Evolutionary conservation across 805 yeast genomes (phyloP), one percentile per base, ranked within the genome.

Genomic region (Wickerhamomyces queroliae): DNA sequence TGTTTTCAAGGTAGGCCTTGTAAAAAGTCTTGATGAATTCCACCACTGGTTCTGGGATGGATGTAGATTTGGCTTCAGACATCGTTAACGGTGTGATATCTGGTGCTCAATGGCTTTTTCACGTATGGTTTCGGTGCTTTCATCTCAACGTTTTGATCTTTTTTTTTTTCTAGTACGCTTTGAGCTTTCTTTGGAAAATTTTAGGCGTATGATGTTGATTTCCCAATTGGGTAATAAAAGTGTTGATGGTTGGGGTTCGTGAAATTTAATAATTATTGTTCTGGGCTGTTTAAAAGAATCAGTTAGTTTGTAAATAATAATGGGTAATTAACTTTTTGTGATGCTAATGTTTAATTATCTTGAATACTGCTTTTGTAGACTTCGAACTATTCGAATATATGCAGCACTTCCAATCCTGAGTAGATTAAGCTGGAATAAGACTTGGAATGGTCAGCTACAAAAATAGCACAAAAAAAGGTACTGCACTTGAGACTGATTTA

Each of bases 21-120:
- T 69, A 64, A 52, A 72, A 70, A 46, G 60, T 58, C 41, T 62
- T 59, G 46, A 70, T 61, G 55, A 69, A 70, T 33, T 63, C 64
- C 19, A 58, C 51, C 35, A 71, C 70, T 19, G 66, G 68, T 24
- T 68, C 72, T 6, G 76, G 76, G 39, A 71, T 55, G 20, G 50
- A 4, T n/a, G 26, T 22, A 11, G 29, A 22, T 16, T n/a, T 17
- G 13, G 31, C 4, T 23, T 40, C 40, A 32, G 37, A 16, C 43
- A 36, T 40, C 5, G 21, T 17, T 8, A 8, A 23, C 10, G 8
- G 25, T 11, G 8, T 8, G 11, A 23, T 23, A 11, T 8, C 11
- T 23, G 25, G 25, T 23, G 8, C 11, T 8, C 8, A 23, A 23
- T 8, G 11, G 25, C 25, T 23, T 11, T n/a, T n/a, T n/a, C n/a